These are phyloP conservation scores for Lepidium aucheri DNA, from an alignment of 345 rosid species.

Conservation along the genomic window DNA sequence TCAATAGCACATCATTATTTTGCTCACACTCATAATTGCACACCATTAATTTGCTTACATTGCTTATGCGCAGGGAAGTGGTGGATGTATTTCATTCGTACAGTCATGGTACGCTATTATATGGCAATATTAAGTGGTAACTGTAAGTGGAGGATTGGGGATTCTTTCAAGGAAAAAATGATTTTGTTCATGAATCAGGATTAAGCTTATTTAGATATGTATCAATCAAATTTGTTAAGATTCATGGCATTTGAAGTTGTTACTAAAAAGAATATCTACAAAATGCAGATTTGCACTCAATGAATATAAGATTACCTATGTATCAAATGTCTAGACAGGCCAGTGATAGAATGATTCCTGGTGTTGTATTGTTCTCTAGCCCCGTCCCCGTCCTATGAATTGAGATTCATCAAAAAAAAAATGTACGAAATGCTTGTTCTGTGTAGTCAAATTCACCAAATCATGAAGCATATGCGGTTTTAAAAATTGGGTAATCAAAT, in stretches of 20 bases:
- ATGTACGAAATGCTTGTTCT: too few species aligned
- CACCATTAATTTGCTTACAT: background rate
- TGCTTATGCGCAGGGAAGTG: background rate
- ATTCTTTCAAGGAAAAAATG: too few species aligned
- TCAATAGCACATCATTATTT: background rate
- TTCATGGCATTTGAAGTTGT: background rate
- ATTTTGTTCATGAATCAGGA: background rate
- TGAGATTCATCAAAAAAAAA: too few species aligned
- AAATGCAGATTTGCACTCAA: slow-evolving; percentile 3
- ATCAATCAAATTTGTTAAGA: background rate
- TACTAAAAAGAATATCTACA: background rate
- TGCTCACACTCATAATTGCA: background rate
- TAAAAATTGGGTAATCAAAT: too few species aligned
- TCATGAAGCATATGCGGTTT: too few species aligned
- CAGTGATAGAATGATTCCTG: slow-evolving; percentile 45
- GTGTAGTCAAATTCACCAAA: too few species aligned
- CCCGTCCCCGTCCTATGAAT: too few species aligned
- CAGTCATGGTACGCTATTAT: background rate
- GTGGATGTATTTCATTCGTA: background rate
- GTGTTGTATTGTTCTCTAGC: slow-evolving; percentile 30
- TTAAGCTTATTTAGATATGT: background rate
- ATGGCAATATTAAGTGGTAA: background rate
- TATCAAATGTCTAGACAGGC: slow-evolving; percentile 62
- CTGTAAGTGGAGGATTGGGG: too few species aligned
- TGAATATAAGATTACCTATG: slow-evolving; percentile 43